Evolutionary conservation across 2,329 filamentous ascomycete genomes (phyloP), one percentile per base, ranked within the genome.

Genomic region (Allantophomopsis cytisporea): DNA sequence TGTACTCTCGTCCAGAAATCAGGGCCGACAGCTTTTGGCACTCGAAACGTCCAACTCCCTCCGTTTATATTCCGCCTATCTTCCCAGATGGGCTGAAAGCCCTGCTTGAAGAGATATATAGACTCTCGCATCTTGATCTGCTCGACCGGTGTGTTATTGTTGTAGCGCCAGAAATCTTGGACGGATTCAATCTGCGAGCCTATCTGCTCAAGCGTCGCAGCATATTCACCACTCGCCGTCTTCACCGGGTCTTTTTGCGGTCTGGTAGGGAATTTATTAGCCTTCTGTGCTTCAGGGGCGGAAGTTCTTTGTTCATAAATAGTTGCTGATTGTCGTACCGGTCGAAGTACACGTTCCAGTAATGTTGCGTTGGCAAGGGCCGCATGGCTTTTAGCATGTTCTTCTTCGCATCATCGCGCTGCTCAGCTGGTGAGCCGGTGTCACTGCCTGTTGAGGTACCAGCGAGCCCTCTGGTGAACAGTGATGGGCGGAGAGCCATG

Each of bases 31-130:
- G 68, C 69, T 66, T 94, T 94, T 46, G 80, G 78, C 35, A 95
- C 80, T 38, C 88, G 79, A 61, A 96, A 94, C 16, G 86, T 93
- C 86, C 86, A 95, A 57, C 83, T 82, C 37, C 89, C 89, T 39
- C 89, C 89, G 45, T 78, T 71, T 43, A 81, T 68, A 61, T 95
- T 95, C 52, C 91, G 78, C 32, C 83, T 75, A 57, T 96, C 89
- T 62, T 87, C 83, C 82, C 82, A 87, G 49, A 86, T 65, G 41
- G 83, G 83, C 46, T 72, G 73, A 60, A 85, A 84, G 30, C 82
- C 82, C 45, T 75, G 68, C 59, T 86, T 86, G 68, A 87, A 87
- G 47, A 88, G 69, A 57, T 87, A 84, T 47, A 87, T 72, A 35
- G 76, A 81, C 61, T 87, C 81, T 52, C 80, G 76, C 66, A 83